Percentiles rank a stretch among this genome's conserved stretches.
These are phyloP conservation scores for Saccharomyces eubayanus DNA, from an alignment of 805 yeast species.

Conservation along the genomic window DNA sequence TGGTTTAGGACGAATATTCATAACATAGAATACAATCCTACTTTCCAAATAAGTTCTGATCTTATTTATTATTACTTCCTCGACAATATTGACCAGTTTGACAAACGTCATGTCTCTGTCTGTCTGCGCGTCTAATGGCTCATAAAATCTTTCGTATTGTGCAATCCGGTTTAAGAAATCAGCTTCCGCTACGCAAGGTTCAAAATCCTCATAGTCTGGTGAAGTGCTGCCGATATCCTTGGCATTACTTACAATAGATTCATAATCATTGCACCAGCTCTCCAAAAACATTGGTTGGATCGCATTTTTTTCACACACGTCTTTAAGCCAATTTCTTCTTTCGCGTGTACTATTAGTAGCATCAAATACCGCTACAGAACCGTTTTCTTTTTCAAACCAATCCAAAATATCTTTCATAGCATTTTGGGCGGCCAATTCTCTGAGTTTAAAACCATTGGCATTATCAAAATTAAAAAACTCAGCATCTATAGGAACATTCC, in stretches of 20 bases:
- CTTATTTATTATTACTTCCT: slow-evolving; percentile 79
- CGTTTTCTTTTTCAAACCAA: slow-evolving; percentile 76
- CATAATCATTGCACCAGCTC: slow-evolving; percentile 80
- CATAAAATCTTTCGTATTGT: slow-evolving; percentile 65
- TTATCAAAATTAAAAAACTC: slow-evolving; percentile 69
- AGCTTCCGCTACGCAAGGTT: slow-evolving; percentile 59
- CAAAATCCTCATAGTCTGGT: slow-evolving; percentile 67
- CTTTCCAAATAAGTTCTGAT: slow-evolving; percentile 85
- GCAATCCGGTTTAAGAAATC: slow-evolving; percentile 71
- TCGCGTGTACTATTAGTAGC: slow-evolving; percentile 81
- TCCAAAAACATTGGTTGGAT: slow-evolving; percentile 91
- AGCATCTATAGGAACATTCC: slow-evolving; percentile 43
- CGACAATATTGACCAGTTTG: slow-evolving; percentile 77
- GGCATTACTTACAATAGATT: slow-evolving; percentile 68
- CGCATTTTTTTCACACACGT: slow-evolving; percentile 51
- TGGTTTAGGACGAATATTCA: slow-evolving; percentile 91
- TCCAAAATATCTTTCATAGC: slow-evolving; percentile 75
- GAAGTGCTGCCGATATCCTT: slow-evolving; percentile 79
- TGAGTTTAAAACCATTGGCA: slow-evolving; percentile 49
- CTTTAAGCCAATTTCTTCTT: slow-evolving; percentile 57
- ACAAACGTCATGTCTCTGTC: slow-evolving; percentile 72
- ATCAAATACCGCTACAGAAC: slow-evolving; percentile 87
- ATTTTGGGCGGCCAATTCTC: slow-evolving; percentile 59
- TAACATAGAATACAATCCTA: slow-evolving; percentile 87
- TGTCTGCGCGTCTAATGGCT: slow-evolving; percentile 53